These are phyloP conservation scores for Helotiales sp. DNA, from an alignment of 2,329 filamentous ascomycete genomes.

Conservation along the genomic window DNA sequence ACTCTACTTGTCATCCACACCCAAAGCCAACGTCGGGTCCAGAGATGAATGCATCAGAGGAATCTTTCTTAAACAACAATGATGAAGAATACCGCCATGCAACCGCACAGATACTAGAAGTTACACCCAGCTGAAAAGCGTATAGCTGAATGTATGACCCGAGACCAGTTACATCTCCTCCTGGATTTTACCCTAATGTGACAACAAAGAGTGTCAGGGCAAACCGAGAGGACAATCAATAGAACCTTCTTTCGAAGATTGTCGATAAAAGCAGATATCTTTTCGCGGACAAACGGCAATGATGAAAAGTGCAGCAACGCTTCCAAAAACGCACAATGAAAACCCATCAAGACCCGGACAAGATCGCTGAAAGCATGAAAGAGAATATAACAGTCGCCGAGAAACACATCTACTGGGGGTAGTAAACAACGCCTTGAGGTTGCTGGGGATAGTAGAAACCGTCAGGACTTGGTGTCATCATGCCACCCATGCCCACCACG, in stretches of 20 bases:
- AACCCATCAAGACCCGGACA: conserved; percentile 24
- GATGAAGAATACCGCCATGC: conserved; percentile 29
- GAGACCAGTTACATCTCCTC: conserved; percentile 11
- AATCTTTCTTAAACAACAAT: conserved; percentile 31
- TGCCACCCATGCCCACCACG: conserved; percentile 72
- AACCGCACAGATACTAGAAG: conserved; percentile 23
- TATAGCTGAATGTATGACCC: conserved; percentile 20
- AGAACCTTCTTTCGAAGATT: conserved; percentile 21
- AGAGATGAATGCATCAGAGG: conserved; percentile 19
- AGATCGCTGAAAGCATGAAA: conserved; percentile 34
- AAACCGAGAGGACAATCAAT: background rate
- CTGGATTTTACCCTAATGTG: conserved; percentile 17
- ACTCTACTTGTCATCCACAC: conserved; percentile 19
- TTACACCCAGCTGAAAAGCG: conserved; percentile 25
- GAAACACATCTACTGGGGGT: conserved; percentile 50
- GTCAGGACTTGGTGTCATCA: conserved; percentile 71
- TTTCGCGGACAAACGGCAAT: conserved; percentile 22
- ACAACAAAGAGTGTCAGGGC: conserved; percentile 4
- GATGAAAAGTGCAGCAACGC: conserved; percentile 25
- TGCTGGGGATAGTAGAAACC: conserved; percentile 70
- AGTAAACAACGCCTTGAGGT: conserved; percentile 58
- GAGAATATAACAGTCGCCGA: conserved; percentile 27
- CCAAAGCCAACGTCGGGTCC: conserved; percentile 12
- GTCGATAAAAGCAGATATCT: conserved; percentile 24
- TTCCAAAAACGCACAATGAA: conserved; percentile 31